Percentiles rank a stretch among this genome's conserved stretches.
Conservation (phyloP, 2,329 filamentous ascomycete genomes). For the Apiospora marii region DNA sequence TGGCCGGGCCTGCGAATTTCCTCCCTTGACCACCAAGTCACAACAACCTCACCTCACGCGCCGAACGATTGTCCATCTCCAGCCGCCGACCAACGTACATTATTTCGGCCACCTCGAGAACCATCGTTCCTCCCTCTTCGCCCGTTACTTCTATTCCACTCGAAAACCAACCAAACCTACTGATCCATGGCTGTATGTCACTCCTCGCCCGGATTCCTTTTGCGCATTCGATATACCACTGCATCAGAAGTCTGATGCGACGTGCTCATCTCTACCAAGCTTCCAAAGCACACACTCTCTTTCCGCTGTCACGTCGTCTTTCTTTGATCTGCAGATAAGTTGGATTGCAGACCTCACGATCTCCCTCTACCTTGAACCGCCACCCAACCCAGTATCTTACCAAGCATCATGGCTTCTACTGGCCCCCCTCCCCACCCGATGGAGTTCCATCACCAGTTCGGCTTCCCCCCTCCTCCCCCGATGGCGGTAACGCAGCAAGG, state of each 20-base stretch:
- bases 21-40: conserved; percentile 18
- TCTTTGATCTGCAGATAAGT: neutral
- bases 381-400: conserved; percentile 5
- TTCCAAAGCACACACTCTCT: conserved; percentile 6
- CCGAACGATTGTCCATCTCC: conserved; percentile 20
- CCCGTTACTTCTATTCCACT: conserved; percentile 15
- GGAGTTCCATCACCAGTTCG: conserved; percentile 8
- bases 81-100: conserved; percentile 1
- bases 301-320: neutral
- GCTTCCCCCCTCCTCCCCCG: neutral
- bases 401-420: conserved; percentile 19
- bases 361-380: neutral
- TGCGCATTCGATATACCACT: conserved; percentile 19
- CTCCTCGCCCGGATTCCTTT: conserved; percentile 23
- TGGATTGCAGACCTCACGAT: neutral
- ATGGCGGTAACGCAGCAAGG: neutral
- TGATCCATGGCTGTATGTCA: conserved; percentile 35
- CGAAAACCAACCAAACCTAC: conserved; percentile 24
- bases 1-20: conserved; percentile 17
- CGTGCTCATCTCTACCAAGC: neutral
- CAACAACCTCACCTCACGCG: conserved; percentile 20
- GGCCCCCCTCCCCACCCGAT: conserved; percentile 20
- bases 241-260: conserved; percentile 19
- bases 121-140: conserved; percentile 14
- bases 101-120: neutral